A percentile compares a stretch with the other conserved stretches of the same genome.
Conservation (phyloP, 2,329 filamentous ascomycete genomes). For the Cadophora sp. region DNA sequence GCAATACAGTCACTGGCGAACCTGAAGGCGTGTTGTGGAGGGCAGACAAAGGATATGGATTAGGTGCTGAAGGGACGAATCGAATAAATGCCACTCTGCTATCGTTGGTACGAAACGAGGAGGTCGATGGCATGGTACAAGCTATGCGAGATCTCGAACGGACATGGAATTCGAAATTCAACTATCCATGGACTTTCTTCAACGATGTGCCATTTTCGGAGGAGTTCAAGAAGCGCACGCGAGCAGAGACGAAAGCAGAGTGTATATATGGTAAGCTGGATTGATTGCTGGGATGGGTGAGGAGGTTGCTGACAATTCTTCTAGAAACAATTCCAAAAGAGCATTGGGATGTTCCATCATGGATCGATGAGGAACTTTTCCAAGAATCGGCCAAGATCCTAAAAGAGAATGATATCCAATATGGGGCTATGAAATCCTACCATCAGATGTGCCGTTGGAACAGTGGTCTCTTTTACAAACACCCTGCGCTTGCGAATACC, state of each 20-base stretch:
- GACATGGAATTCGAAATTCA: constrained; percentile 99
- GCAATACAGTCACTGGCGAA: constrained; percentile 74
- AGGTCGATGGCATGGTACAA: constrained; percentile 81
- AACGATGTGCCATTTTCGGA: constrained; percentile 94
- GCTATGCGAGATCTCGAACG: constrained; percentile 91
- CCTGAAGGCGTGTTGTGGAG: constrained; percentile 79
- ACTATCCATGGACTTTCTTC: constrained; percentile 99
- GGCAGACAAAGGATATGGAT: constrained; percentile 78
- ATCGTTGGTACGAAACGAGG: constrained; percentile 90
- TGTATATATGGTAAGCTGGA: constrained; percentile 74
- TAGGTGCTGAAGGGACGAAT: constrained; percentile 75
- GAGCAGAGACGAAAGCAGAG: constrained; percentile 85
- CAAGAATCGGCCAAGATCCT: constrained; percentile 84
- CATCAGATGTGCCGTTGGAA: constrained; percentile 99
- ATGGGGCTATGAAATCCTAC: constrained; percentile 87
- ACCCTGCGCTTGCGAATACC: constrained; percentile 80
- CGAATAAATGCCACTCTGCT: constrained; percentile 94
- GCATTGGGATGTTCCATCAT: constrained; percentile 90
- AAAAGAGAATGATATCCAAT: constrained; percentile 86
- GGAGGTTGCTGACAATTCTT: constrained; percentile 32
- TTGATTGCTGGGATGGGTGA: not conserved
- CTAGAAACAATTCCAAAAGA: constrained; percentile 91
- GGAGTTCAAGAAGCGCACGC: constrained; percentile 87
- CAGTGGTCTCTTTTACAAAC: constrained; percentile 96
- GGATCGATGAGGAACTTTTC: constrained; percentile 91